Evolutionary conservation across 768 basidiomycete species (phyloP).

Genomic region (Astraeus odoratus): DNA sequence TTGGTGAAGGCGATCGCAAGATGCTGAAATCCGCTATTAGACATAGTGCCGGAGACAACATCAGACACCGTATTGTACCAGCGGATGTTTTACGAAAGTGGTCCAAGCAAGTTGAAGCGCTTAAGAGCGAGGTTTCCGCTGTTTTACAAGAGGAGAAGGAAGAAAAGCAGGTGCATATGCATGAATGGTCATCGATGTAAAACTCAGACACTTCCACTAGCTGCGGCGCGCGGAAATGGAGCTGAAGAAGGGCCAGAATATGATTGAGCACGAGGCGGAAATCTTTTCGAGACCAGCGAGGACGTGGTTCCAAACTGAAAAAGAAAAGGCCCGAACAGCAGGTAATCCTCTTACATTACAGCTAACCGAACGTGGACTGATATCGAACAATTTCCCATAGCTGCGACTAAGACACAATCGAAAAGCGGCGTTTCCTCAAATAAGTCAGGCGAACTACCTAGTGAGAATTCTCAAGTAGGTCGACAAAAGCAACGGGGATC

Average conservation of each 20-base stretch:
- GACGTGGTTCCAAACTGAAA: conserved; percentile 95
- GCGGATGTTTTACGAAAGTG: conserved; percentile 66
- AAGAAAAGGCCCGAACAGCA: conserved; percentile 76
- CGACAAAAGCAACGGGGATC: background rate
- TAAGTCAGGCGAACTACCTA: conserved; percentile 29
- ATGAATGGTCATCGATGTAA: background rate
- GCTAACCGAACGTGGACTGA: conserved; percentile 5
- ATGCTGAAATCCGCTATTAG: conserved; percentile 96
- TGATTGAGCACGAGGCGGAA: conserved; percentile 88
- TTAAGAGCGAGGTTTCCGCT: conserved; percentile 73
- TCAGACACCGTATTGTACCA: conserved; percentile 85
- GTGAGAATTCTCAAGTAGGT: conserved; percentile 37
- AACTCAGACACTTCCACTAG: conserved; percentile 32
- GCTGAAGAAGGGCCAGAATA: conserved; percentile 87
- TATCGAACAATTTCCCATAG: conserved; percentile 32
- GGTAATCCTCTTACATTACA: conserved; percentile 37
- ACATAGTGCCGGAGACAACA: conserved; percentile 71
- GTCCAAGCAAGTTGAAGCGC: conserved; percentile 54
- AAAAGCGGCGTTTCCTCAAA: conserved; percentile 42
- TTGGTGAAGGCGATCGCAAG: conserved; percentile 94
- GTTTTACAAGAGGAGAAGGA: conserved; percentile 90
- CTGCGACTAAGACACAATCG: conserved; percentile 69
- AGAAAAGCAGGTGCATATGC: conserved; percentile 72
- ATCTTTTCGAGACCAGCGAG: conserved; percentile 90
- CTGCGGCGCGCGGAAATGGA: conserved; percentile 94